Conservation (phyloP, 768 basidiomycete genomes). For the Dioszegia crocea region DNA sequence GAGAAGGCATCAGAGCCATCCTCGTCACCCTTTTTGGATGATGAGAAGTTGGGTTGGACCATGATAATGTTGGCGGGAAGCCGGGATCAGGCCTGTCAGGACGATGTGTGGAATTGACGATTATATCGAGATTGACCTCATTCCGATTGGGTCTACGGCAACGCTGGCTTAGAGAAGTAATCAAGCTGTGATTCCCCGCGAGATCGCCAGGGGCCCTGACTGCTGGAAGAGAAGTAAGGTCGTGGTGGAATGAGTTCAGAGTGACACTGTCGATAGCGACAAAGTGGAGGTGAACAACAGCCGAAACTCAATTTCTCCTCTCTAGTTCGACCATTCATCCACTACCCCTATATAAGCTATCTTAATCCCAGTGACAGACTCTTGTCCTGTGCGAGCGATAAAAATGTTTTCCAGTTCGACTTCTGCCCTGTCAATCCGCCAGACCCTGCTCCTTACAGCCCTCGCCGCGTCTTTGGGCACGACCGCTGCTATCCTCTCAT, state of each 20-base stretch:
- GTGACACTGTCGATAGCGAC: no score
- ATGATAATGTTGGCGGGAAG: constrained; percentile 8
- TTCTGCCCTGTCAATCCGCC: constrained; percentile 20
- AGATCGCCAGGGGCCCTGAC: no score
- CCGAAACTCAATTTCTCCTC: neutral
- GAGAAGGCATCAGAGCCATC: constrained; percentile 10
- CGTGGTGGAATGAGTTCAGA: neutral
- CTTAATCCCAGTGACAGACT: neutral
- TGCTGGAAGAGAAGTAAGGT: neutral
- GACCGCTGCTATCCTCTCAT: constrained; percentile 44
- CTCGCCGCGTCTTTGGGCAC: constrained; percentile 39
- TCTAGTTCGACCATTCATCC: neutral
- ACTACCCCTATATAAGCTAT: no score
- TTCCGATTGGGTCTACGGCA: no score
- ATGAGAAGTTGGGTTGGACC: constrained; percentile 42
- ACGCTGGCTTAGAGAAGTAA: no score
- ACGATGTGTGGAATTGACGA: neutral
- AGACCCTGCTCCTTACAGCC: constrained; percentile 43
- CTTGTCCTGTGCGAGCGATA: no score
- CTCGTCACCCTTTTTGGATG: constrained; percentile 15
- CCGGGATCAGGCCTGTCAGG: neutral
- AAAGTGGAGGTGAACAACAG: neutral
- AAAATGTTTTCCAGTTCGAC: neutral
- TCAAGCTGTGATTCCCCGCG: no score
- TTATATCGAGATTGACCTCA: neutral